Evolutionary conservation across 495 filamentous ascomycete genomes (phyloP).

Genomic region (Xylaria scruposa): DNA sequence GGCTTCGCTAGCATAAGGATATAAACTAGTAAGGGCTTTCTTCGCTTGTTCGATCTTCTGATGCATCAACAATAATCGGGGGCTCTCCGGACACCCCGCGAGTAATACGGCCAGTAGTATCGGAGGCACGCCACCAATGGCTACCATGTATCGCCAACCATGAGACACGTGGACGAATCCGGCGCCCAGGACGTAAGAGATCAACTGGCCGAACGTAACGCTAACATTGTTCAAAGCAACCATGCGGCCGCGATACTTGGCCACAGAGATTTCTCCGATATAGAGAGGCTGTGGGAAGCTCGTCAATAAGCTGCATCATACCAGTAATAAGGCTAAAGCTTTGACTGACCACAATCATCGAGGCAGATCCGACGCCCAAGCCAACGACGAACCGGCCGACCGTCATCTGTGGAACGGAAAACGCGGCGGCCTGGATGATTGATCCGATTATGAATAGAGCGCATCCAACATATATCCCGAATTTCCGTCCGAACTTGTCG

Average conservation of each 20-base stretch:
- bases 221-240: constrained; percentile 61
- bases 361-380: constrained; percentile 57
- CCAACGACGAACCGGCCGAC: constrained; percentile 57
- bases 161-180: constrained; percentile 54
- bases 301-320: background rate
- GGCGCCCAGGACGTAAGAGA: constrained; percentile 59
- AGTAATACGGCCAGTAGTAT: constrained; percentile 42
- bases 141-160: constrained; percentile 52
- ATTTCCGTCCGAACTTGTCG: constrained; percentile 55
- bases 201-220: constrained; percentile 59
- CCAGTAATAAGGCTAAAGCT: background rate
- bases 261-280: constrained; percentile 57
- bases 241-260: constrained; percentile 60
- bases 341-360: constrained; percentile 52
- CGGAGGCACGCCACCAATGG: constrained; percentile 50
- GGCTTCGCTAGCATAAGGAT: constrained; percentile 42
- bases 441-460: constrained; percentile 53
- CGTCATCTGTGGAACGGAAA: constrained; percentile 52
- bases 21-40: constrained; percentile 48
- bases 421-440: constrained; percentile 51
- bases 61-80: constrained; percentile 58
- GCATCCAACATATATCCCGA: constrained; percentile 54
- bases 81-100: constrained; percentile 25
- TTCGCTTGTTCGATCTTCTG: constrained; percentile 49
- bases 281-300: constrained; percentile 30